Conservation (phyloP, 805 yeast species). For the Candida michaelii region DNA sequence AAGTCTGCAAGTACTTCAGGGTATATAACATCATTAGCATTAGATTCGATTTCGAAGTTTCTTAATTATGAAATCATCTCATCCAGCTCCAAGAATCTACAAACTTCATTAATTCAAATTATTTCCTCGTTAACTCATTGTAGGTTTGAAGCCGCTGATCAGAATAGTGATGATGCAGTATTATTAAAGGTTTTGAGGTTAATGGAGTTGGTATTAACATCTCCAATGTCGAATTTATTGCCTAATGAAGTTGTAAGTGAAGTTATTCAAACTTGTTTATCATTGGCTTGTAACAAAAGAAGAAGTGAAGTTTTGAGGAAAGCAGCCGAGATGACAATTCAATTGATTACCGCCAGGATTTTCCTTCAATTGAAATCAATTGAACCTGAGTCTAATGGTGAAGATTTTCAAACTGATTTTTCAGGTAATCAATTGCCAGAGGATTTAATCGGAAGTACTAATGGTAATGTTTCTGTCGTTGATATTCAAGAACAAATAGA, state of each 20-base stretch:
- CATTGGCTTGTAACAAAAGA: conserved; percentile 88
- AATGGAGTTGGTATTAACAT: conserved; percentile 62
- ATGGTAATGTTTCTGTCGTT: conserved; percentile 9
- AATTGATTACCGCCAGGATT: conserved; percentile 64
- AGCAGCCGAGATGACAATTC: conserved; percentile 83
- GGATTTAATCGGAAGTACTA: conserved; percentile 57
- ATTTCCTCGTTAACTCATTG: conserved; percentile 84
- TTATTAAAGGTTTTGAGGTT: conserved; percentile 77
- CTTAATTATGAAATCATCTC: conserved; percentile 68
- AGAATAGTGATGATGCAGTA: conserved; percentile 88
- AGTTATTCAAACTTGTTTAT: conserved; percentile 85
- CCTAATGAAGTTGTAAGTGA: conserved; percentile 84
- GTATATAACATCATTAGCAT: conserved; percentile 75
- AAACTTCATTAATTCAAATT: conserved; percentile 60
- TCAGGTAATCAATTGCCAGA: conserved; percentile 52
- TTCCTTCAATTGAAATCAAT: conserved; percentile 60
- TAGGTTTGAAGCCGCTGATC: conserved; percentile 93
- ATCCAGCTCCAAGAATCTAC: conserved; percentile 51
- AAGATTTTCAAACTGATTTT: conserved; percentile 49
- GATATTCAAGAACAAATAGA: conserved; percentile 3
- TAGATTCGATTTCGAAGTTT: conserved; percentile 73
- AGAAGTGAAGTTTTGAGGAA: conserved; percentile 86
- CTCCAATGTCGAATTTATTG: conserved; percentile 63
- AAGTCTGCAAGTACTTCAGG: conserved; percentile 87
- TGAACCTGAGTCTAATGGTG: conserved; percentile 42